phyloP scores from a whole-genome alignment of 352 stramenopile species.

The Halophytophthora batemanensis region DNA sequence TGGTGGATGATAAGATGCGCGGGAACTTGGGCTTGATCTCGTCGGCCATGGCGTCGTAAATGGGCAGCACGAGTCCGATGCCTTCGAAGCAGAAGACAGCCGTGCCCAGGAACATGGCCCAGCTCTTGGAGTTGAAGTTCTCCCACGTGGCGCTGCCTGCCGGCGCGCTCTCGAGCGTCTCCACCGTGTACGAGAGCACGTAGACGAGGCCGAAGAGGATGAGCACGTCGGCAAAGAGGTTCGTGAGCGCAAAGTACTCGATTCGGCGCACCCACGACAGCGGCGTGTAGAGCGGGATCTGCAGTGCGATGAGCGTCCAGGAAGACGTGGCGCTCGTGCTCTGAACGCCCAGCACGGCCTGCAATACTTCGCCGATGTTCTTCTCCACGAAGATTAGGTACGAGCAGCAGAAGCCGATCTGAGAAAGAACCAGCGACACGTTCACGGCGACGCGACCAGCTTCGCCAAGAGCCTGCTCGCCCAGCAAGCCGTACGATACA shows the following conservation, averaged over 20 bases:
- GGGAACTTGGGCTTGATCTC: conserved; percentile 63
- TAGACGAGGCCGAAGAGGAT: conserved; percentile 59
- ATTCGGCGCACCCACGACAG: conserved; percentile 70
- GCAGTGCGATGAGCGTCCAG: conserved; percentile 54
- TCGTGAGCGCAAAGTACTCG: conserved; percentile 73
- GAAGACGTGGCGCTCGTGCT: conserved; percentile 44
- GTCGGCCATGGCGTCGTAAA: conserved; percentile 60
- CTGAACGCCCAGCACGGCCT: conserved; percentile 41
- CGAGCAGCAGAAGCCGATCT: conserved; percentile 70
- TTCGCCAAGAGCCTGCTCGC: conserved; percentile 52
- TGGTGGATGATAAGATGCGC: conserved; percentile 40
- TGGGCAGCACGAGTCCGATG: conserved; percentile 67
- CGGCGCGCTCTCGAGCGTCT: conserved; percentile 33
- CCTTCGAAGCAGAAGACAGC: conserved; percentile 72
- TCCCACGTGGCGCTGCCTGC: conserved; percentile 36
- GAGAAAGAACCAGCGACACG: conserved; percentile 66
- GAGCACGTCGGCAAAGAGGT: conserved; percentile 58
- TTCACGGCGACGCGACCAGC: conserved; percentile 52
- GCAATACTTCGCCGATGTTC: conserved; percentile 62
- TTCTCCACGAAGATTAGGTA: conserved; percentile 76
- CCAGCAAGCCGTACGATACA: conserved; percentile 61
- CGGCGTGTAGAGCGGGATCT: conserved; percentile 68
- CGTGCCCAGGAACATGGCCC: conserved; percentile 58
- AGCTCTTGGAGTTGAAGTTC: conserved; percentile 68
- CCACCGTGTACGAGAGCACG: conserved; percentile 51